Evolutionary conservation across 495 filamentous ascomycete species (phyloP), one percentile per base, ranked within the genome.

Genomic region (Lepidopterella palustris): DNA sequence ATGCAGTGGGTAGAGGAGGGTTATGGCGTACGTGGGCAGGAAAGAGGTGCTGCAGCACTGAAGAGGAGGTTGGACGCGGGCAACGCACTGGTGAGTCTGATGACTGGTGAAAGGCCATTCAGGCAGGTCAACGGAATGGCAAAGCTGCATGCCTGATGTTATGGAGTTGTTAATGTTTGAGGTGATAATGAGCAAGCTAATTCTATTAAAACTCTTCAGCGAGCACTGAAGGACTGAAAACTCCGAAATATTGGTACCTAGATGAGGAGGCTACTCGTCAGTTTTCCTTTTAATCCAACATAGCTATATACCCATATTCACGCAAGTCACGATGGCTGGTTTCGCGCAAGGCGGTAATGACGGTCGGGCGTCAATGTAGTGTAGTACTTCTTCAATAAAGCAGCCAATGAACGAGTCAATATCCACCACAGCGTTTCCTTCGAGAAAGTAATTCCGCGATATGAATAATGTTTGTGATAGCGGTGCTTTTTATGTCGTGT

Each of bases 1-100:
- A 77, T 96, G 15, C 82, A 88, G 26, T 97, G 88, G 86, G 87
- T 88, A 13, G 87, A 95, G 59, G 90, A 85, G 49, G 79, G 79
- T 0, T 72, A 81, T 9, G 85, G 79, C 8, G 70, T 39, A 0
- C 82, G 84, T 25, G 82, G 84, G 9, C 82, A 88, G 73, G 82
- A 84, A 62, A 80, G 86, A 57, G 75, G 79, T 55, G 83, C 82
- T 29, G 78, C 79, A 53, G 84, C 82, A 13, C 78, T 82, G 70
- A 82, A 84, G 40, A 80, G 84, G 67, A 74, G 84, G 35, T 71
- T 88, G 28, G 70, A 72, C 48, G 65, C 64, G 11, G 55, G 53
- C 27, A 55, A 32, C 20, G 53, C 61, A 10, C 59, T 68, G 23
- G 27, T 68, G 45, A 49, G 39, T 40, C 61, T 68, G 26, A n/a